A percentile compares a stretch with the other conserved stretches of the same genome.
Evolutionary conservation across 2,329 filamentous ascomycete genomes (phyloP).

Genomic region (Grosmannia huntii): DNA sequence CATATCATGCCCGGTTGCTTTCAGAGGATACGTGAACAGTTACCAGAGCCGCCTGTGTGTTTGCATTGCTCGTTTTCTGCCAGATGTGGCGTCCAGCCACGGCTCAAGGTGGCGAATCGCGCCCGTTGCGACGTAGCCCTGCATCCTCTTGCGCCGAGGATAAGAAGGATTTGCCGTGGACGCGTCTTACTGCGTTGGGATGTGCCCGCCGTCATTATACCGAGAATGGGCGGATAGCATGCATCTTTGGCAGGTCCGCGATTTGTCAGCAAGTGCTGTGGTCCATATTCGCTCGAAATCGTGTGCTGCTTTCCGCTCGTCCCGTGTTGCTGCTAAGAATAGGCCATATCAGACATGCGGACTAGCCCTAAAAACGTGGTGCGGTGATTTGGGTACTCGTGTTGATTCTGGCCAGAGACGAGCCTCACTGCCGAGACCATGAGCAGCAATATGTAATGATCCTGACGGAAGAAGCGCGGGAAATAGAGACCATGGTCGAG

Average conservation of each 20-base stretch:
- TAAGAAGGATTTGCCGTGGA: background rate
- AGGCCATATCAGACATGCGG: too few relatives aligned
- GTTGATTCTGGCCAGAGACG: too few relatives aligned
- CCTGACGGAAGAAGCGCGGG: background rate
- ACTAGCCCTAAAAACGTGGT: too few relatives aligned
- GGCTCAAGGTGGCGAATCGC: background rate
- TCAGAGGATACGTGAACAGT: background rate
- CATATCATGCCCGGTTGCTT: background rate
- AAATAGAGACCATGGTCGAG: background rate
- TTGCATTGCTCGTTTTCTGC: background rate
- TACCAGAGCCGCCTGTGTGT: too few relatives aligned
- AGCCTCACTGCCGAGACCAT: too few relatives aligned
- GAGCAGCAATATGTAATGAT: too few relatives aligned
- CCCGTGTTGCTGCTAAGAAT: background rate
- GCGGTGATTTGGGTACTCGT: too few relatives aligned
- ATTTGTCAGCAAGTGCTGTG: background rate
- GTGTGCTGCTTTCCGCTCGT: background rate
- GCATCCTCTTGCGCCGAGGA: background rate
- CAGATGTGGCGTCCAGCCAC: background rate
- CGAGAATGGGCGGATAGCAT: background rate
- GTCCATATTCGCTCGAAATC: background rate
- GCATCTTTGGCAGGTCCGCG: background rate
- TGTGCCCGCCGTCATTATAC: background rate
- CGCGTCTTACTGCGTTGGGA: background rate
- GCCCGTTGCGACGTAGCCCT: background rate